Percentiles rank a stretch among this genome's conserved stretches.
phyloP scores from a whole-genome alignment of 2,329 filamentous ascomycete genomes.

The Alternaria ethzedia region DNA sequence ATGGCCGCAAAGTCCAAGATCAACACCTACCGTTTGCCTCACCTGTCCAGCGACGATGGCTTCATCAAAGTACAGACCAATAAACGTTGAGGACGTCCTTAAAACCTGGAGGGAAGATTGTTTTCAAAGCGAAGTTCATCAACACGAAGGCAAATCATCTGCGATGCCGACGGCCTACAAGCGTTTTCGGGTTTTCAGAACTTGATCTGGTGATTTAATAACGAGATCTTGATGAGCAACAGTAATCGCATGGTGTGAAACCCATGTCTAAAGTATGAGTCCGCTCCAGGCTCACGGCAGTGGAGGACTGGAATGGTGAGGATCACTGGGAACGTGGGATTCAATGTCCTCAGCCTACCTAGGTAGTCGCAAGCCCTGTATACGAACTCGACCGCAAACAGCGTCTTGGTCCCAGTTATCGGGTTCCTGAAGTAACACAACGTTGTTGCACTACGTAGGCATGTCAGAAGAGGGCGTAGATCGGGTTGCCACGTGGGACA shows the following conservation, averaged over 20 bases:
- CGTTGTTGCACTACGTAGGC: neutral
- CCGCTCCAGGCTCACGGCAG: neutral
- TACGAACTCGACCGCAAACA: neutral
- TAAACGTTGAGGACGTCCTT: too few relatives aligned
- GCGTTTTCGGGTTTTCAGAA: too few relatives aligned
- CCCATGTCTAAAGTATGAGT: neutral
- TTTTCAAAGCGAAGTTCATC: too few relatives aligned
- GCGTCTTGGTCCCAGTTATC: neutral
- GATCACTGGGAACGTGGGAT: neutral
- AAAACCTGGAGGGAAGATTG: too few relatives aligned
- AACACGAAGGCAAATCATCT: too few relatives aligned
- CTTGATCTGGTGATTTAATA: too few relatives aligned
- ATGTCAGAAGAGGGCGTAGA: neutral
- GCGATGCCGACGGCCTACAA: too few relatives aligned
- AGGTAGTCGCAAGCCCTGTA: neutral
- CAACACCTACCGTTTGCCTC: neutral
- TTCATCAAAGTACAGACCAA: too few relatives aligned
- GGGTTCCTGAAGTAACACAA: neutral
- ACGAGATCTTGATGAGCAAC: too few relatives aligned
- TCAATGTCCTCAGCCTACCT: neutral
- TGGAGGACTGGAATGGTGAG: neutral
- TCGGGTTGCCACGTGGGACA: neutral
- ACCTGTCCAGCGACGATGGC: too few relatives aligned
- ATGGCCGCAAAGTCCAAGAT: neutral
- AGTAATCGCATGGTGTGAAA: neutral